Evolutionary conservation across 2,329 filamentous ascomycete genomes (phyloP).

Genomic region (Cladosporium sphaerospermum): DNA sequence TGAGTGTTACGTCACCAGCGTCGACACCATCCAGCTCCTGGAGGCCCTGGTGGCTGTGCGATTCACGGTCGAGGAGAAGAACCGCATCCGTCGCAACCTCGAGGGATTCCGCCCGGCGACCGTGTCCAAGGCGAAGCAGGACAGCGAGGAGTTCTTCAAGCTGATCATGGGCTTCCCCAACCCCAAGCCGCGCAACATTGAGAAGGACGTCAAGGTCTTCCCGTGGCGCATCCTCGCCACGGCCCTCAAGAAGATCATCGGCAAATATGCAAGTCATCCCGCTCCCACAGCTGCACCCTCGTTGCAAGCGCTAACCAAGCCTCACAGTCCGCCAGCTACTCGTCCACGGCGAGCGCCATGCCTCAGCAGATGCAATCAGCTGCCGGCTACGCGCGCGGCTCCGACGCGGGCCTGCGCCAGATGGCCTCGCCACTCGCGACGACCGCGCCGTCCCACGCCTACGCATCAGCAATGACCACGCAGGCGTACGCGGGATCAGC

Average conservation of each 20-base stretch:
- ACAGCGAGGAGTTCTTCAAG: slow-evolving; percentile 97
- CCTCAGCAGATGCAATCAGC: slow-evolving; percentile 24
- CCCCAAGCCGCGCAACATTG: slow-evolving; percentile 93
- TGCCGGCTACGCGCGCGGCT: slow-evolving; percentile 32
- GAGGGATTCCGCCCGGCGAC: slow-evolving; percentile 91
- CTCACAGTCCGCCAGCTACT: slow-evolving; percentile 59
- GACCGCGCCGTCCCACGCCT: slow-evolving; percentile 28
- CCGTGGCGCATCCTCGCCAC: slow-evolving; percentile 84
- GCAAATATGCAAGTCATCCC: slow-evolving; percentile 70
- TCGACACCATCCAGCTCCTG: slow-evolving; percentile 92
- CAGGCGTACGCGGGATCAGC: slow-evolving; percentile 27
- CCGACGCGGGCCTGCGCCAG: slow-evolving; percentile 38
- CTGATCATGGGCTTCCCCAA: slow-evolving; percentile 96
- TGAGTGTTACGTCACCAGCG: slow-evolving; percentile 89
- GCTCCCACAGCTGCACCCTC: slow-evolving; percentile 23
- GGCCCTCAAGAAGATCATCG: slow-evolving; percentile 95
- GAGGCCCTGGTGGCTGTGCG: slow-evolving; percentile 80
- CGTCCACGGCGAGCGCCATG: slow-evolving; percentile 53
- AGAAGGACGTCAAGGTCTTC: slow-evolving; percentile 99
- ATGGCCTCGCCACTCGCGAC: slow-evolving; percentile 27
- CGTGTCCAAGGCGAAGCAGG: slow-evolving; percentile 84
- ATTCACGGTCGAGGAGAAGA: slow-evolving; percentile 97
- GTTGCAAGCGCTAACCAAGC: slow-evolving; percentile 27
- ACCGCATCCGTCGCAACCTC: slow-evolving; percentile 88
- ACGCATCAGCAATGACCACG: slow-evolving; percentile 23